Conservation (phyloP, 768 basidiomycete species). For the Hemileccinum rubropunctum region DNA sequence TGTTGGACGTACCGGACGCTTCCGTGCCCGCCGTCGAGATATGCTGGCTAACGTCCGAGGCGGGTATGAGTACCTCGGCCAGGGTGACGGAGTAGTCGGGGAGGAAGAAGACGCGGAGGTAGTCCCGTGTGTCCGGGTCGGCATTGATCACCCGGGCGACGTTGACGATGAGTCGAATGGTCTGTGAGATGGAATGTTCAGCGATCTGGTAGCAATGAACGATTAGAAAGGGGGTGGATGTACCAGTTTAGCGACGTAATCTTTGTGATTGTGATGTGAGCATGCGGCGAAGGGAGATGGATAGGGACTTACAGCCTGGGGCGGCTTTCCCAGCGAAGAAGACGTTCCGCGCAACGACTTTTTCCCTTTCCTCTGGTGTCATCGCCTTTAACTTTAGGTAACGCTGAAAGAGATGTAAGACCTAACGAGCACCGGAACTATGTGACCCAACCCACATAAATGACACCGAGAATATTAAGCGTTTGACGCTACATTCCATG, state of each 20-base stretch:
- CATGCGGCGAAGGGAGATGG: not conserved
- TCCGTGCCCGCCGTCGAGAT: slow-evolving; percentile 98
- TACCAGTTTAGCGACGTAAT: slow-evolving; percentile 90
- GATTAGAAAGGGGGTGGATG: slow-evolving; percentile 2
- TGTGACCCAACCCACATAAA: slow-evolving; percentile 55
- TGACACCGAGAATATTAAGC: slow-evolving; percentile 87
- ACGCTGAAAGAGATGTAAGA: slow-evolving; percentile 44
- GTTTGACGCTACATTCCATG: slow-evolving; percentile 68
- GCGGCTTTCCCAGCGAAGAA: slow-evolving; percentile 99
- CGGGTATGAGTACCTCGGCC: slow-evolving; percentile 84
- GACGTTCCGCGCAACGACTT: slow-evolving; percentile 81
- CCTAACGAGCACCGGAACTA: not conserved
- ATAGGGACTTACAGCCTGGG: slow-evolving; percentile 66
- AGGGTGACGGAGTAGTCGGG: slow-evolving; percentile 91
- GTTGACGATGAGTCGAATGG: slow-evolving; percentile 92
- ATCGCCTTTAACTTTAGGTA: slow-evolving; percentile 81
- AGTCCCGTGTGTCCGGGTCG: slow-evolving; percentile 85
- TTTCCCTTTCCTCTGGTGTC: slow-evolving; percentile 75
- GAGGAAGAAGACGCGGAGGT: slow-evolving; percentile 89
- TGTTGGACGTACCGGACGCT: slow-evolving; percentile 77
- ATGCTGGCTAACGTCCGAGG: slow-evolving; percentile 92
- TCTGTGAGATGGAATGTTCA: slow-evolving; percentile 37
- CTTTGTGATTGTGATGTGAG: slow-evolving; percentile 33
- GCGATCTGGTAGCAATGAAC: not conserved
- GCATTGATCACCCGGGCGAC: slow-evolving; percentile 65